Conservation (phyloP, 164 flowering plant species). For the Tetracentron sinense region DNA sequence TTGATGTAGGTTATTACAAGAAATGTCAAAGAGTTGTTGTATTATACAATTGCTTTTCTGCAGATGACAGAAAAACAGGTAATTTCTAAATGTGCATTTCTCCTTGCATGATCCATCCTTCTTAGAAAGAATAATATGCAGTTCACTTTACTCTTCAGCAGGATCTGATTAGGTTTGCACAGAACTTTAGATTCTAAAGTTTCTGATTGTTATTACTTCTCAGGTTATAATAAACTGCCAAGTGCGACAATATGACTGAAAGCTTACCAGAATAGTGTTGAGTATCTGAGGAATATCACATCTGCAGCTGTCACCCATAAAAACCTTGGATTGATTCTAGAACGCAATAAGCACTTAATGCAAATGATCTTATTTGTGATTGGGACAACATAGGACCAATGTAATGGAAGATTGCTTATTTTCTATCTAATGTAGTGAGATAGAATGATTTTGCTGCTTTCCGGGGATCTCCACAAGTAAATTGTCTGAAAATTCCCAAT, state of each 20-base stretch:
- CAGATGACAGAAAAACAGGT: constrained; percentile 97
- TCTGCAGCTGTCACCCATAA: not conserved
- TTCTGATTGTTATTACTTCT: not conserved
- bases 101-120: not conserved
- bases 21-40: constrained; percentile 63
- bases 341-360: not conserved
- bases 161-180: not conserved
- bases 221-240: not conserved
- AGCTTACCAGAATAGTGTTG: not conserved
- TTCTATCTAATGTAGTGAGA: not conserved
- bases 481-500: no score
- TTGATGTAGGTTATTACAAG: constrained; percentile 49
- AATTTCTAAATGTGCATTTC: not conserved
- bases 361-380: not conserved
- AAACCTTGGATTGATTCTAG: not conserved
- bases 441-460: no score
- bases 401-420: not conserved
- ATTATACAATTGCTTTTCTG: constrained; percentile 76
- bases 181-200: not conserved
- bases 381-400: not conserved
- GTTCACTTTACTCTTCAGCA: not conserved
- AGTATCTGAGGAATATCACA: not conserved
- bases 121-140: not conserved
- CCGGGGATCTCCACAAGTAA: not conserved
- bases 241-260: not conserved